These are phyloP conservation scores for Mucor velutinosus DNA, from an alignment of 371 early-diverging fungal genomes.

Conservation along the genomic window DNA sequence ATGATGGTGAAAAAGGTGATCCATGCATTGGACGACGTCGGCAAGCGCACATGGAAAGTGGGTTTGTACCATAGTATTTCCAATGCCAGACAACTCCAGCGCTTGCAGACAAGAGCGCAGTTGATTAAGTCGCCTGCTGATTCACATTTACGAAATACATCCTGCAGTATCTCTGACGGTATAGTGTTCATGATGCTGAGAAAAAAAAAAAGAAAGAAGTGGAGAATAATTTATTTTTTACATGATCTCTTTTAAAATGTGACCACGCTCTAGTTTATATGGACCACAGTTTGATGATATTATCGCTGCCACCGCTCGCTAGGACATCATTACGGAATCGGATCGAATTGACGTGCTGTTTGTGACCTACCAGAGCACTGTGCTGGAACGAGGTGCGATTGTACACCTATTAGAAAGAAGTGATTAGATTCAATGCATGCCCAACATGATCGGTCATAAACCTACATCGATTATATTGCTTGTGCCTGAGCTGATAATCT, in stretches of 20 bases:
- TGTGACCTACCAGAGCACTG: constrained; percentile 53
- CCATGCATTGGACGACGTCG: constrained; percentile 23
- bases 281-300: constrained; percentile 62
- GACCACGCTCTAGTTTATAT: constrained; percentile 21
- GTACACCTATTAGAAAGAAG: constrained; percentile 48
- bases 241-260: neutral
- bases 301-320: constrained; percentile 60
- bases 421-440: neutral
- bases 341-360: constrained; percentile 47
- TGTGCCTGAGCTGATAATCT: constrained; percentile 56
- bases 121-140: constrained; percentile 33
- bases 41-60: constrained; percentile 4
- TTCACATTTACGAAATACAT: constrained; percentile 45
- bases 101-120: constrained; percentile 45
- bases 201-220: neutral
- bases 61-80: constrained; percentile 59
- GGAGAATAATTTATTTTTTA: neutral
- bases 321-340: constrained; percentile 54
- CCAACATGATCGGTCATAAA: neutral
- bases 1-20: constrained; percentile 29
- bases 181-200: constrained; percentile 7
- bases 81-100: constrained; percentile 49
- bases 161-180: constrained; percentile 48
- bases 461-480: constrained; percentile 55
- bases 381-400: constrained; percentile 66